Evolutionary conservation across 192 early-diverging fungal species (phyloP), one percentile per base, ranked within the genome.

Genomic region (Chytriomyces confervae): DNA sequence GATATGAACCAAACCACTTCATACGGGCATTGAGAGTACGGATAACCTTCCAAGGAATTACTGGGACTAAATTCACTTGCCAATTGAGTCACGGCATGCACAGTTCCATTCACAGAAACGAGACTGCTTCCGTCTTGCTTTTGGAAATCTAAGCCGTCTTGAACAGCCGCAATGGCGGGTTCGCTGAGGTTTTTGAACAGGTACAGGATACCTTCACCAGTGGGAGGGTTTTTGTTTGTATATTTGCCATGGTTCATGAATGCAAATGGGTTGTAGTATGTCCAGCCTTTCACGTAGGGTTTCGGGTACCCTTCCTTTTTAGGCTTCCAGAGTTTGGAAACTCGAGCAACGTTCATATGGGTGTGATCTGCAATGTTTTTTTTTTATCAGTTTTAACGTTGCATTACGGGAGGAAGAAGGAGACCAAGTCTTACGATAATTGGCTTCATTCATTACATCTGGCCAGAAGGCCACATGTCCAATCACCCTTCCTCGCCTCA

Each of bases 201-300:
- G 57, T 72, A 60, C n/a, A 72, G 70, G 8, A 20, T 8, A 3
- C 51, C 70, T 16, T 60, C 50, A 43, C 70, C 60, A 13, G 70
- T 27, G 7, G 70, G 70, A 27, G 49, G 24, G 57, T 27, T 72
- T n/a, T 9, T 18, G 51, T 60, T 72, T 11, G 8, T 11, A 53
- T 72, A 72, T 27, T 43, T 69, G 13, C 70, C 70, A 6, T 72
- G 50, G 50, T 72, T 44, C 50, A 72, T 23, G 57, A 72, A 72
- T 9, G 70, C 11, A 18, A 72, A 60, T 9, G 70, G 70, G 70
- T 72, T 72, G 57, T 60, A 60, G 51, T 72, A 60, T 16, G 70
- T 72, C 70, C 70, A 72, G 70, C 70, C 70, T 10, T 48, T 48
- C 9, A 61, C 57, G 53, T 72, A 72, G 10, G 70, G 70, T n/a